These are phyloP conservation scores for Amyloporia xantha DNA, from an alignment of 768 basidiomycete species.

Conservation along the genomic window DNA sequence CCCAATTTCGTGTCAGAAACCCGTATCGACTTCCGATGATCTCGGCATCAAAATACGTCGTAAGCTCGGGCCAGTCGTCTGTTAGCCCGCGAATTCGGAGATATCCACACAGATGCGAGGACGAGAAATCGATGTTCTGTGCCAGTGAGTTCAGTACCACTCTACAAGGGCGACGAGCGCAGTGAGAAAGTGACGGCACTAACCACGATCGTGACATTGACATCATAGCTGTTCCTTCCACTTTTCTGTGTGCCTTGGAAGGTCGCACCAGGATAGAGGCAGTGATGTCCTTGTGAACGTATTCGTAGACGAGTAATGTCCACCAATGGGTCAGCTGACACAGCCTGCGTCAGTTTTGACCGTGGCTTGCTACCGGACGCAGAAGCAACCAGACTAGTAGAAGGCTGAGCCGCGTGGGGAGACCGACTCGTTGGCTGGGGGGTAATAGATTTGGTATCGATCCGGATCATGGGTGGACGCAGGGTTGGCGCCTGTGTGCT, in stretches of 20 bases:
- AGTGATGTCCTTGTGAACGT: conserved; percentile 65
- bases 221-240: conserved; percentile 91
- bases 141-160: conserved; percentile 2
- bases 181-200: conserved; percentile 27
- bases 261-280: conserved; percentile 80
- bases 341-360: conserved; percentile 6
- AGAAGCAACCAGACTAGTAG: conserved; percentile 3
- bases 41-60: conserved; percentile 95
- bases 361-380: conserved; percentile 21
- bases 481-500: conserved; percentile 1
- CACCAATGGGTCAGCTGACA: conserved; percentile 45
- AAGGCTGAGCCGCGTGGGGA: conserved; percentile 7
- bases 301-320: conserved; percentile 78
- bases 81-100: conserved; percentile 90
- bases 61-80: conserved; percentile 91
- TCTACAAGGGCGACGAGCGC: neutral
- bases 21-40: conserved; percentile 90
- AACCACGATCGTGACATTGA: conserved; percentile 87
- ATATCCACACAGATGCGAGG: conserved; percentile 85
- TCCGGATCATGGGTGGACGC: conserved; percentile 10
- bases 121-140: conserved; percentile 84
- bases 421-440: conserved; percentile 8
- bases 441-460: conserved; percentile 7
- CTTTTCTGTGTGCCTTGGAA: conserved; percentile 93
- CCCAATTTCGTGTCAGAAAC: conserved; percentile 87